Base-by-base conservation (phyloP, 2,329 filamentous ascomycete genomes). In the Zopfia rhizophila region DNA sequence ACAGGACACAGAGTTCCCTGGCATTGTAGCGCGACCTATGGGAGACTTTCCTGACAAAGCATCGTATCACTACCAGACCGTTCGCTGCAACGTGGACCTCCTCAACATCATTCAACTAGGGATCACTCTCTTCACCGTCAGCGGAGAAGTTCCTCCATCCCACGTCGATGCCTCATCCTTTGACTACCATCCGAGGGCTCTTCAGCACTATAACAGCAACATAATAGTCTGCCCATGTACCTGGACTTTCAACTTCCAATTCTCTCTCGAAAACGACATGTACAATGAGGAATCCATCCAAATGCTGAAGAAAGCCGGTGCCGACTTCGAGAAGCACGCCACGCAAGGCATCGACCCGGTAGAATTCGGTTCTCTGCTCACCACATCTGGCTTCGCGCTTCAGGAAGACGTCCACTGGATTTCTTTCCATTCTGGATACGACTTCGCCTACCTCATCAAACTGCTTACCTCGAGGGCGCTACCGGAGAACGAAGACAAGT, bases 171-270 rank as follows among this genome's bases (percentile, higher is more conserved):
- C 68, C 6, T 64, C 68, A 17, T 76, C 77, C 21, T 68, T 83
- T 48, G 54, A 29, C 32, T 70, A 70, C 55, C 55, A 63, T 28
- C 65, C 65, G n/a, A 72, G 78, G 41, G 75, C 76, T 51, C 72
- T 78, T 30, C 74, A 76, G 54, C 72, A 74, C 18, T 81, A 82
- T 54, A 74, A 72, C 14, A 79, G 78, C 53, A 79, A 78, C 53
- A 74, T 82, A 41, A 68, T 78, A n/a, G 80, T 83, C 36, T 86
- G 91, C 48, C 93, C 90, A 12, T 95, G 89, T 68, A 95, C 93
- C 13, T 99, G 94, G 94, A 93, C 97, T 61, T 99, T 99, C 81
- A 97, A 99, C 79, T 99, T 99, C 75, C 88, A 92, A 61, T 99
- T 97, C 73, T 94, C 91, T 1, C 81, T 97, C 7, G 89, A 94